Evolutionary conservation across 257 asterid genomes (phyloP).

Genomic region (Solanum paucissectum): DNA sequence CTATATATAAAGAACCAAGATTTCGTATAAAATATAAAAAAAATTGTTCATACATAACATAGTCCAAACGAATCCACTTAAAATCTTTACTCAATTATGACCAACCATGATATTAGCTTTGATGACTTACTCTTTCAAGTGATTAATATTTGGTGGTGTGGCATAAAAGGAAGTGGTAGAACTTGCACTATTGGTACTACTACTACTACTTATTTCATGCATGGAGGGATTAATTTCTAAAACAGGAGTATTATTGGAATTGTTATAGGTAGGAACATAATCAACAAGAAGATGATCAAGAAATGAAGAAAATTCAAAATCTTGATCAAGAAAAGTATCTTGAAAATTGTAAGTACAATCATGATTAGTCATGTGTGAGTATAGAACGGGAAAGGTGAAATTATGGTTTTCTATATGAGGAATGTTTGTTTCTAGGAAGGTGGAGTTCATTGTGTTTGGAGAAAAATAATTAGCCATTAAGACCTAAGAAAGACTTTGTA

Average conservation of each 20-base stretch:
- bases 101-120: not conserved
- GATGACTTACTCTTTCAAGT: conserved; percentile 4
- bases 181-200: conserved; percentile 2
- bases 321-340: not conserved
- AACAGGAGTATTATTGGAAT: not conserved
- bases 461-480: not conserved
- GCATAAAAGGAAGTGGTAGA: not conserved
- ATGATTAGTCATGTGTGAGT: not conserved
- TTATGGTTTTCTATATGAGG: not conserved
- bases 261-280: not conserved
- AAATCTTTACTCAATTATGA: not conserved
- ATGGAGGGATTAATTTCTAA: not conserved
- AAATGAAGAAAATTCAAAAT: not conserved
- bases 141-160: not conserved
- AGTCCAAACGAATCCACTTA: not conserved
- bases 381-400: not conserved
- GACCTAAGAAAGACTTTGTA: not conserved
- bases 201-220: conserved; percentile 1
- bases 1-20: not conserved
- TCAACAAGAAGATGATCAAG: not conserved
- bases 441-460: not conserved
- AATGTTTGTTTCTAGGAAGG: not conserved
- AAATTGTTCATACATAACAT: not conserved
- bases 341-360: not conserved
- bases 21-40: not conserved